Evolutionary conservation across 2,329 filamentous ascomycete species (phyloP).

Genomic region (Trichoderma simmonsii): DNA sequence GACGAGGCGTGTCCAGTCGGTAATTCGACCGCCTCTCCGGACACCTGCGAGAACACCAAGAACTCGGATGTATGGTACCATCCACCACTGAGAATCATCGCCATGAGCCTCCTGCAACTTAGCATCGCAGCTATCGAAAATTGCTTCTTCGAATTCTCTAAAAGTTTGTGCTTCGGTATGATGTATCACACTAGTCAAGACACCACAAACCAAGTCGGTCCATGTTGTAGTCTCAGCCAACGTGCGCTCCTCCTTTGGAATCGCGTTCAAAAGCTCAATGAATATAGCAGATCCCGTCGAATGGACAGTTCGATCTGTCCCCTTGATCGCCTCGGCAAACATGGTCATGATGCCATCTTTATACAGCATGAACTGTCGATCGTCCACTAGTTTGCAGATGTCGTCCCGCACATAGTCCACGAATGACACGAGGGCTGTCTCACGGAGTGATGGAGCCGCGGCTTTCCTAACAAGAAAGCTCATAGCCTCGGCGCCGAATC

Average conservation of each 20-base stretch:
- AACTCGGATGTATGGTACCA: slow-evolving; percentile 53
- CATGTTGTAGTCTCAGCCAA: slow-evolving; percentile 49
- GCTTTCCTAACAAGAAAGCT: slow-evolving; percentile 92
- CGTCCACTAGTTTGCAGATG: slow-evolving; percentile 52
- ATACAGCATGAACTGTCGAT: slow-evolving; percentile 64
- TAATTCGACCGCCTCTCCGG: slow-evolving; percentile 73
- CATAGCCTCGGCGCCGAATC: slow-evolving; percentile 91
- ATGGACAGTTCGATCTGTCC: slow-evolving; percentile 57
- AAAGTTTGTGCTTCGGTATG: slow-evolving; percentile 75
- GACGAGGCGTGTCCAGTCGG: slow-evolving; percentile 67
- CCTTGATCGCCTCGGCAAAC: slow-evolving; percentile 77
- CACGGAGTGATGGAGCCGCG: slow-evolving; percentile 71
- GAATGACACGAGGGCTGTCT: slow-evolving; percentile 68
- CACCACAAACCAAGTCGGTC: slow-evolving; percentile 68
- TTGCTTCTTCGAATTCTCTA: slow-evolving; percentile 59
- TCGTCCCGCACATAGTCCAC: slow-evolving; percentile 70
- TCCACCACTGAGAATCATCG: slow-evolving; percentile 31
- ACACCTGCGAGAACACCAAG: slow-evolving; percentile 72
- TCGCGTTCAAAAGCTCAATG: slow-evolving; percentile 47
- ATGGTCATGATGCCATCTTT: slow-evolving; percentile 88
- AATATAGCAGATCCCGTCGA: slow-evolving; percentile 57
- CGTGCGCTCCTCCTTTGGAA: slow-evolving; percentile 49
- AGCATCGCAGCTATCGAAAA: slow-evolving; percentile 50
- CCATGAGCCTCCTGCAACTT: slow-evolving; percentile 33
- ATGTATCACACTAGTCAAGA: slow-evolving; percentile 79